These are phyloP conservation scores for Chlorella sp. DNA, from an alignment of 139 green algal species.

Conservation along the genomic window DNA sequence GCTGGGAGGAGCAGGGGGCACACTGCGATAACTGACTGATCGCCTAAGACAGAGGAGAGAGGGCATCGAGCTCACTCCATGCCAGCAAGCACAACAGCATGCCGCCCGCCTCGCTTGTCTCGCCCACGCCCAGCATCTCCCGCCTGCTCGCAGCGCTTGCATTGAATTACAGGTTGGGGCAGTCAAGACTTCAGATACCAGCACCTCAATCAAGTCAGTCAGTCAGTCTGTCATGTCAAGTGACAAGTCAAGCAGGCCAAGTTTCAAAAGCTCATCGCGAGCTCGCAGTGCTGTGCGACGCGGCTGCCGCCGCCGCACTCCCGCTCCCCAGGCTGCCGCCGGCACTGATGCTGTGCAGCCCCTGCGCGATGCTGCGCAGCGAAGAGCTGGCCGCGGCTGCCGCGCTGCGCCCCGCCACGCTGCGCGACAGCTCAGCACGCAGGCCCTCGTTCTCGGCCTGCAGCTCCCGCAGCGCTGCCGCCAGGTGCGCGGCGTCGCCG, in stretches of 20 bases:
- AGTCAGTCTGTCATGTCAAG: no score
- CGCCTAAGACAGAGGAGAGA: no score
- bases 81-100: neutral
- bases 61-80: no score
- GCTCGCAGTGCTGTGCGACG: no score
- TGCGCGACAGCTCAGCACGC: neutral
- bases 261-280: neutral
- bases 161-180: no score
- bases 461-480: slow-evolving; percentile 3
- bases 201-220: no score
- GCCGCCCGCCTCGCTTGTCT: neutral
- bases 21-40: no score
- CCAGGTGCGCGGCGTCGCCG: neutral
- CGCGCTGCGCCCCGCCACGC: neutral
- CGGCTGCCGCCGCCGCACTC: neutral
- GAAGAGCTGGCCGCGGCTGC: neutral
- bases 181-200: no score
- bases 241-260: neutral
- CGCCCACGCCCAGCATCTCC: neutral
- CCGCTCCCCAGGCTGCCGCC: neutral
- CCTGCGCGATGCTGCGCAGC: slow-evolving; percentile 4
- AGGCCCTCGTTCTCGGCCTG: slow-evolving; percentile 4
- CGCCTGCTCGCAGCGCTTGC: no score
- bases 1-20: no score
- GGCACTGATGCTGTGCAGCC: slow-evolving; percentile 17